A percentile compares a stretch with the other conserved stretches of the same genome.
phyloP scores from a whole-genome alignment of 305 asterid species.

The Fraxinus platypoda region DNA sequence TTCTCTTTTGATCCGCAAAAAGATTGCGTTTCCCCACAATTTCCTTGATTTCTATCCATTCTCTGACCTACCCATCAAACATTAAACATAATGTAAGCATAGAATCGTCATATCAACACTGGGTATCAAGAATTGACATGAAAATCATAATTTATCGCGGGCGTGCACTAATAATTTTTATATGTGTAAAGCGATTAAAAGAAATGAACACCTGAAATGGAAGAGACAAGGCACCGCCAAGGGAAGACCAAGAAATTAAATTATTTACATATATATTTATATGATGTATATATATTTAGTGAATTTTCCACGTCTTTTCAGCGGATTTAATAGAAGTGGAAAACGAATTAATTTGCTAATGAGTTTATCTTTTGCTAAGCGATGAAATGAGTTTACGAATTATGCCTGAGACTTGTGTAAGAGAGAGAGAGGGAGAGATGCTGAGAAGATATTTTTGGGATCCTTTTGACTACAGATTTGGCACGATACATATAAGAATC shows the following conservation, averaged over 20 bases:
- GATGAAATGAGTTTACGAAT: too few relatives aligned
- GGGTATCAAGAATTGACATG: background rate
- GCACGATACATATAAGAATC: too few relatives aligned
- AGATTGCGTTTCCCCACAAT: slow-evolving; percentile 26
- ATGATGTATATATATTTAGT: background rate
- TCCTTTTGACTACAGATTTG: too few relatives aligned
- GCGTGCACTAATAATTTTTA: background rate
- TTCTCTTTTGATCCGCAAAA: slow-evolving; percentile 37
- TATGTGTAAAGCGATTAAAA: background rate
- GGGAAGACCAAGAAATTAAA: background rate
- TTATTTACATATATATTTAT: too few relatives aligned
- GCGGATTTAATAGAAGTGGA: slow-evolving; percentile 23
- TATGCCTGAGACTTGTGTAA: too few relatives aligned
- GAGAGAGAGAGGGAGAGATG: too few relatives aligned
- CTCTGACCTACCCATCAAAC: slow-evolving; percentile 25
- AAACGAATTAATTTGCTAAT: too few relatives aligned
- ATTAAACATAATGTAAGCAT: slow-evolving; percentile 19
- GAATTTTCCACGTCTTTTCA: slow-evolving; percentile 7
- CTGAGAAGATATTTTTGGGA: too few relatives aligned
- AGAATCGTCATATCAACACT: background rate
- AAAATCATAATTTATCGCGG: background rate
- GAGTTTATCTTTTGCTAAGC: too few relatives aligned
- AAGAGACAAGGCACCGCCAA: slow-evolving; percentile 20
- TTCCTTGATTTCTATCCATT: slow-evolving; percentile 48
- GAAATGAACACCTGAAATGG: slow-evolving; percentile 19